Conservation (phyloP, 306 rosid species). For the Glycyrrhiza uralensis region DNA sequence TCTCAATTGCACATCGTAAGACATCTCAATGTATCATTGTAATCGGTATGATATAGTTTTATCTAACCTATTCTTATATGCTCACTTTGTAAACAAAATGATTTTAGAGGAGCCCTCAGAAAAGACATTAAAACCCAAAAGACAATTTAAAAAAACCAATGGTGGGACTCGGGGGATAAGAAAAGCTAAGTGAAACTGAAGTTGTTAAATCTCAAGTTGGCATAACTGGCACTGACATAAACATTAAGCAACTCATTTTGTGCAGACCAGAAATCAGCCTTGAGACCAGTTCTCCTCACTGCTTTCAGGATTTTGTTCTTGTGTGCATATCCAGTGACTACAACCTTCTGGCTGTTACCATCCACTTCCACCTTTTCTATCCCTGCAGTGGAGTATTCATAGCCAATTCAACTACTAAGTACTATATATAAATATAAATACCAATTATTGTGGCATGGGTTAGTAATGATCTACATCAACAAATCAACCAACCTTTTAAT, state of each 20-base stretch:
- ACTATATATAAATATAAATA: no score
- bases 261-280: constrained; percentile 88
- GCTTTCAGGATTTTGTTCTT: constrained; percentile 84
- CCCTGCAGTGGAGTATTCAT: constrained; percentile 56
- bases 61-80: no score
- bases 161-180: neutral
- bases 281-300: constrained; percentile 74
- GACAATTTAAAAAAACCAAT: no score
- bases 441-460: neutral
- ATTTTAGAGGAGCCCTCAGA: no score
- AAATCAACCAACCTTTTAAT: constrained; percentile 54
- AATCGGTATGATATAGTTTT: no score
- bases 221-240: constrained; percentile 51
- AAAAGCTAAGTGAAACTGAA: constrained; percentile 60
- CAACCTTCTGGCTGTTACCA: constrained; percentile 64
- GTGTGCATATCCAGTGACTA: constrained; percentile 68
- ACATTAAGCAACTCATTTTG: constrained; percentile 74
- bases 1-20: no score
- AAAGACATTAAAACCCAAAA: no score
- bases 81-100: no score
- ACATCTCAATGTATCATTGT: no score
- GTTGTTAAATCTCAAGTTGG: constrained; percentile 50
- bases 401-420: no score
- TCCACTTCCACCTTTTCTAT: constrained; percentile 93
- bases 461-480: neutral